Base-by-base conservation (phyloP, 805 yeast species). In the Metschnikowia continentalis region DNA sequence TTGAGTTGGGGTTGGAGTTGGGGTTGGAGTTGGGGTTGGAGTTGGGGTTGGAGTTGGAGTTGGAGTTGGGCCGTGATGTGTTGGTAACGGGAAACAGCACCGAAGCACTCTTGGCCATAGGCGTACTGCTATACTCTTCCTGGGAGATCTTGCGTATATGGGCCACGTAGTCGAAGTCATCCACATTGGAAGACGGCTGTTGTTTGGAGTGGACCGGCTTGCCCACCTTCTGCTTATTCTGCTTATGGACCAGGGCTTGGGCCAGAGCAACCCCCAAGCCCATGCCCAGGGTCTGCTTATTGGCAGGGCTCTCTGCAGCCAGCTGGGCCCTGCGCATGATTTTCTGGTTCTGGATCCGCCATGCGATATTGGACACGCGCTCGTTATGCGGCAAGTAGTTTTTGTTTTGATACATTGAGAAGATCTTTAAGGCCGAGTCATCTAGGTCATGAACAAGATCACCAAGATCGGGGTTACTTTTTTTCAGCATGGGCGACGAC, bases 81-180 rank as follows among this genome's bases (percentile, higher is more conserved):
- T 26, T 26, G 30, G 30, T 13, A 35, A 19, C 15, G 36, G 23
- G 5, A 15, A 39, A 36, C 48, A 43, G 49, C 20, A 23, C 6
- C 35, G 51, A 38, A 19, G 45, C 23, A 23, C 49, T 20, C 37
- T 26, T 30, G 35, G 33, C 23, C 38, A 38, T 32, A 26, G 42
- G 41, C n/a, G 47, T 44, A 36, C 17, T 23, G 5, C 47, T 57
- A 51, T 62, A 67, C 48, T 70, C 75, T 48, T 69, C 74, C 57
- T 71, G 75, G 49, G 73, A 66, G 44, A 74, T 71, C 41, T 69
- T 62, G 41, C 76, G 60, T 26, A 74, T 74, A 53, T 74, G 78
- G 8, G 76, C 76, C 33, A 74, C 77, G 54, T 74, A 74, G 60
- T 74, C 78, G 55, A 74, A 74, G 42, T 72, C 77, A 43, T 72